Conservation (phyloP, 331 rosid species). For the Arachis monticola region DNA sequence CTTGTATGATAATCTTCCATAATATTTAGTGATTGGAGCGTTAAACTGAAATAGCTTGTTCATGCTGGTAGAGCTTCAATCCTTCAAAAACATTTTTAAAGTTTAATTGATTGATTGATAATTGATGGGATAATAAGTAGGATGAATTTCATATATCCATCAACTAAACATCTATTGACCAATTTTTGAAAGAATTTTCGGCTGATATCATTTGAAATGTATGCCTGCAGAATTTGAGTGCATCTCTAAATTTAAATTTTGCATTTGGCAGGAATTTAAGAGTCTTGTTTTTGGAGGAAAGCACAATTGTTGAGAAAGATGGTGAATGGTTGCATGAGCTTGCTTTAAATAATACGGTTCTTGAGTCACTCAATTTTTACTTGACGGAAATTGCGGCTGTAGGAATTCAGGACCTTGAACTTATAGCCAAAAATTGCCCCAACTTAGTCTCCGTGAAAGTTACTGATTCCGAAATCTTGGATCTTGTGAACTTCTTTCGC, state of each 20-base stretch:
- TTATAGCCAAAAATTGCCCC: conserved; percentile 74
- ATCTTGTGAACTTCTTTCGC: conserved; percentile 72
- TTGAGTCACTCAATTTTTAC: conserved; percentile 80
- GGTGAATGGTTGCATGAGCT: conserved; percentile 88
- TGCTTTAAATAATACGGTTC: conserved; percentile 81
- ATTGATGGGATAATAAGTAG: background rate
- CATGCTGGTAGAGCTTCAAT: conserved; percentile 4
- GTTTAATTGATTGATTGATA: background rate
- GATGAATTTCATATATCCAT: background rate
- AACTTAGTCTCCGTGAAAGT: conserved; percentile 70
- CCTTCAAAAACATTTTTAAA: background rate
- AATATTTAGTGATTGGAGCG: background rate
- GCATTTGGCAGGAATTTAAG: conserved; percentile 63
- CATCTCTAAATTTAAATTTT: conserved; percentile 20
- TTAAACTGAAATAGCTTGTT: conserved; percentile 4
- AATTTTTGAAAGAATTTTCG: background rate
- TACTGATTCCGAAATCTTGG: conserved; percentile 73
- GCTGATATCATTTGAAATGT: conserved; percentile 14
- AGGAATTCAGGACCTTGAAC: conserved; percentile 73
- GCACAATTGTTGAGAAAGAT: conserved; percentile 60
- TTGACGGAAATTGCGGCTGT: conserved; percentile 72
- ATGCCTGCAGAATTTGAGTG: conserved; percentile 15
- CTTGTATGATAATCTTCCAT: background rate
- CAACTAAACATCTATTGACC: background rate
- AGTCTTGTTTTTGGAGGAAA: conserved; percentile 88